Evolutionary conservation across 148 eudicot genomes (phyloP), one percentile per base, ranked within the genome.

Genomic region (Rheum nobile): DNA sequence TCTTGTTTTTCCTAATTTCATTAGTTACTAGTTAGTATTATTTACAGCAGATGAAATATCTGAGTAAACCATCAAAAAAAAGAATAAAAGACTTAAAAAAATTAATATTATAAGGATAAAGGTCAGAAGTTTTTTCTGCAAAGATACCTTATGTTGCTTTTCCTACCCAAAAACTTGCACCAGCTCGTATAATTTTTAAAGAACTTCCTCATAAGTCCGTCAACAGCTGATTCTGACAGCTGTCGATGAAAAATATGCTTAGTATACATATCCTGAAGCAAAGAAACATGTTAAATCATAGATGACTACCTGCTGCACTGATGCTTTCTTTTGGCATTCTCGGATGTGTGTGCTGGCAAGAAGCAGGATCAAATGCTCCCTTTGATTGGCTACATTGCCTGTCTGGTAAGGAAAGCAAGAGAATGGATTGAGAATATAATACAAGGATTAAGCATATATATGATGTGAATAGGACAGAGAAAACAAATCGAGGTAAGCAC

Each of bases 181-280:
- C 99, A 95, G 70, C 82, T 88, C 63, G 94, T 88, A 55, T 95
- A 95, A 76, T 95, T 95, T 82, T 92, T 91, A 77, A 95, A 95
- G 61, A 95, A 87, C 77, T 95, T 95, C 83, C 86, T 90, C 99
- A 95, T 88, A 59, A 95, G 80, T 71, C 85, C 90, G 80, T 90
- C 91, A 71, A 90, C 79, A 80, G 92, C 90, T 71, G 72, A 87
- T 75, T 95, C 99, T 67, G 82, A 84, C 75, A 87, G 76, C 99
- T 92, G 82, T 74, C 39, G 13, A 32, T 75, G 19, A 71, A 76
- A 70, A 73, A 75, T 43, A 73, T 29, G 41, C 68, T 35, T 43
- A 24, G 59, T 6, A 24, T 74, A 44, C 75, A 52, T 7, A 70
- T 39, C 13, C 47, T 4, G 46, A 17, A 70, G 31, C 48, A 24